Base-by-base conservation (phyloP, 805 yeast species). In the Candida stauntonica region DNA sequence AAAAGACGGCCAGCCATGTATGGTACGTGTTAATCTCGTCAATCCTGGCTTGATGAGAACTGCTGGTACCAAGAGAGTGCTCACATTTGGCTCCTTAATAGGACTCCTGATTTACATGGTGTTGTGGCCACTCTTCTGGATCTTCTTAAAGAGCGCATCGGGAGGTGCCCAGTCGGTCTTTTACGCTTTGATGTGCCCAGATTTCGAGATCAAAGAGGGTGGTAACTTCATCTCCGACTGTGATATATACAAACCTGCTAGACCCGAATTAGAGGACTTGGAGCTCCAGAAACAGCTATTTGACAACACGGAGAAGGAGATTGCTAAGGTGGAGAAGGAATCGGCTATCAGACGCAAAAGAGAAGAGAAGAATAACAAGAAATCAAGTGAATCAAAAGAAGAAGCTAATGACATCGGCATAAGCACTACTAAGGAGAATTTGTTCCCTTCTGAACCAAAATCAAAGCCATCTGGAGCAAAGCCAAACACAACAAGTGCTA, bases 41-140 rank as follows among this genome's bases (percentile, higher is more conserved):
- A 93, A 93, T 55, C 98, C 99, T 0, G 99, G 99, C 1, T 51
- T 89, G 26, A 85, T 86, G 83, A 73, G 98, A 49, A 79, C 95
- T 2, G 86, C 95, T 3, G 77, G 94, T 18, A 80, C 91, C 28
- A 77, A 93, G 49, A 72, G 96, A 40, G 76, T 81, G 26, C 41
- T 87, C 5, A 77, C 93, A 15, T 72, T 85, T 63, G 97, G 98
- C 1, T 68, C 86, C 0, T 50, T 91, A 3, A 51, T 68, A 48
- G 81, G 86, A 3, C 61, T 84, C 26, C 44, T 88, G 5, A 8
- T 86, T 0, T 80, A 91, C 54, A 44, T 88, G 21, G 7, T 88
- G 3, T 40, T 82, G 30, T 85, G 81, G 66, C 99, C 99, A 8
- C 35, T 93, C 0, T 77, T 87, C 73, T 91, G 87, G 81, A 52